These are phyloP conservation scores for Vanrija pseudolonga DNA, from an alignment of 1,284 basidiomycete species.

Conservation along the genomic window DNA sequence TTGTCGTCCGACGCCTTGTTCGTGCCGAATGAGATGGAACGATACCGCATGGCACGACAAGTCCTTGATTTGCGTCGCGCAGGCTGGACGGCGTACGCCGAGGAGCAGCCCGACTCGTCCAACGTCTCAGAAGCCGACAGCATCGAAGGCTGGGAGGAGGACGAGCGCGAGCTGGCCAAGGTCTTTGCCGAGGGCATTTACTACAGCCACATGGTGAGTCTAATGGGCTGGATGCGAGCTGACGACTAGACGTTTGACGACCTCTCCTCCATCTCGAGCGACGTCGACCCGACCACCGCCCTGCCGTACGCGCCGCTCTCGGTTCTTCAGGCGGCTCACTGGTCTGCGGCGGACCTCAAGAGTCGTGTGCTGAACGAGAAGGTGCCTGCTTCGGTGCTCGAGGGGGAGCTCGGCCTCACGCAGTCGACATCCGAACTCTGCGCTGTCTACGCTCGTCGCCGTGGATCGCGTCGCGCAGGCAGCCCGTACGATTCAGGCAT, in stretches of 20 bases:
- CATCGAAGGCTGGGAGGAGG: slow-evolving; percentile 43
- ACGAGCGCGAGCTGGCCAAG: slow-evolving; percentile 53
- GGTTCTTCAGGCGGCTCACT: slow-evolving; percentile 70
- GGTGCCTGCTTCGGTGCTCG: not conserved
- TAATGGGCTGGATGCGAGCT: not conserved
- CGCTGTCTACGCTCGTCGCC: slow-evolving; percentile 17
- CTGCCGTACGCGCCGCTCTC: slow-evolving; percentile 65
- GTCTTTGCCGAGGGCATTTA: slow-evolving; percentile 78
- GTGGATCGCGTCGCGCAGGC: slow-evolving; percentile 5
- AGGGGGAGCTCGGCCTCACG: slow-evolving; percentile 41
- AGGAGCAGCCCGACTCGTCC: not conserved
- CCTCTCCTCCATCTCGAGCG: slow-evolving; percentile 65
- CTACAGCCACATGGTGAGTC: slow-evolving; percentile 78
- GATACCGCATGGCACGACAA: slow-evolving; percentile 72
- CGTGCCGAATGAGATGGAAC: slow-evolving; percentile 69
- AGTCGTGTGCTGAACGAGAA: slow-evolving; percentile 28
- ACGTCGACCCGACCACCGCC: slow-evolving; percentile 66
- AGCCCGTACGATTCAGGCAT: not conserved
- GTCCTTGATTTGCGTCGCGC: slow-evolving; percentile 69
- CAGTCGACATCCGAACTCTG: slow-evolving; percentile 30
- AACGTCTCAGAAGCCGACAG: slow-evolving; percentile 1
- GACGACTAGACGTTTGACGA: slow-evolving; percentile 65
- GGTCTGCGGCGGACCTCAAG: slow-evolving; percentile 53
- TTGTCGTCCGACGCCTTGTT: slow-evolving; percentile 77
- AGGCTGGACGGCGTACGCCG: slow-evolving; percentile 31